phyloP scores from a whole-genome alignment of 75 land plant genomes.

The Pseudotsuga menziesii region DNA sequence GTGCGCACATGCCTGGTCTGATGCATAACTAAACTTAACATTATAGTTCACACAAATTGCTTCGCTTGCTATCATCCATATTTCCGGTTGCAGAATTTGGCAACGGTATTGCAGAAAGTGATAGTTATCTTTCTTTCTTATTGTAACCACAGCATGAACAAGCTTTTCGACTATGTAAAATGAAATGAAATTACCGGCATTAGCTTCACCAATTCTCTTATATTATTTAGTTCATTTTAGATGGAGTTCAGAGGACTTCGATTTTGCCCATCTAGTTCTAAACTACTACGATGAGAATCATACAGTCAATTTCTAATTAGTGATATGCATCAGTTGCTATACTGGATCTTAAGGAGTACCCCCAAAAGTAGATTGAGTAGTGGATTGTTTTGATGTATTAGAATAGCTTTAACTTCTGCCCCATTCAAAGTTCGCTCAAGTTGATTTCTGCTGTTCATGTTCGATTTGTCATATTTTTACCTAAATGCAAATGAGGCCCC shows the following conservation, averaged over 20 bases:
- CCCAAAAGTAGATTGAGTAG: background rate
- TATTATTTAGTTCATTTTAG: no score
- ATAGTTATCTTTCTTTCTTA: background rate
- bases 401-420: background rate
- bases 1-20: no score
- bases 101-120: background rate
- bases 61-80: background rate
- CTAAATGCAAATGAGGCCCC: background rate
- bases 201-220: background rate
- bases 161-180: background rate
- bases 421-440: background rate
- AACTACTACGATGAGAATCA: background rate
- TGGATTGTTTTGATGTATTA: background rate
- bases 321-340: background rate
- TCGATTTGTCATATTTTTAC: background rate
- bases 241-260: background rate
- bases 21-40: no score
- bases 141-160: no score
- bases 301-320: background rate
- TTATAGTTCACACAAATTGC: no score
- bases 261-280: background rate
- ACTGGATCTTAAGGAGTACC: background rate
- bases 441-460: background rate
- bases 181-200: background rate
- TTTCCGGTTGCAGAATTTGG: background rate